These are phyloP conservation scores for Warburgia ugandensis DNA, from an alignment of 164 flowering plant species.

Conservation along the genomic window DNA sequence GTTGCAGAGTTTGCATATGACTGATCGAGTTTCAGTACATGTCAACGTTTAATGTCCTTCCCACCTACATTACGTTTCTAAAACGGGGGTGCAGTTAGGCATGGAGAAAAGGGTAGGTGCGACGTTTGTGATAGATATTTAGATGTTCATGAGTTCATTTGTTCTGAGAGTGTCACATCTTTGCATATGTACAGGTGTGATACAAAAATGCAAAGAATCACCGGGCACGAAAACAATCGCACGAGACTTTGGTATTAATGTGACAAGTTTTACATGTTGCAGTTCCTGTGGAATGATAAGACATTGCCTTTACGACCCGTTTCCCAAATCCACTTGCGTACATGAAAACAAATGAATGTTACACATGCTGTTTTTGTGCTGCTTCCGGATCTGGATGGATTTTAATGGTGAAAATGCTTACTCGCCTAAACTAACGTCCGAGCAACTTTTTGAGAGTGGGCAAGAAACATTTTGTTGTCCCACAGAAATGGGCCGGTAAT, in stretches of 20 bases:
- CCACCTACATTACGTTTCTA: background rate
- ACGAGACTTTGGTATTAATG: background rate
- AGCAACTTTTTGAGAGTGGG: no score
- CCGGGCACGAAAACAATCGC: background rate
- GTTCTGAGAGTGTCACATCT: slow-evolving; percentile 6
- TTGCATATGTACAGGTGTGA: background rate
- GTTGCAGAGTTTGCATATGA: background rate
- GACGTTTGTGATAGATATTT: no score
- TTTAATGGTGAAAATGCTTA: no score
- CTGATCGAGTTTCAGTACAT: background rate
- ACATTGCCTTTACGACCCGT: background rate
- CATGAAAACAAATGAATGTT: no score
- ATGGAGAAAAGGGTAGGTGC: background rate
- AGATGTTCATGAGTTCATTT: slow-evolving; percentile 1
- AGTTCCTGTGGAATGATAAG: background rate
- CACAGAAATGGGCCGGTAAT: no score
- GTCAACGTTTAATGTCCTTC: background rate
- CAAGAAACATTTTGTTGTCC: no score
- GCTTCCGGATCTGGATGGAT: no score
- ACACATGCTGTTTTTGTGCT: no score
- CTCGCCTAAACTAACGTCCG: no score
- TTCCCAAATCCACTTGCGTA: no score
- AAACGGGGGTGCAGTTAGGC: no score
- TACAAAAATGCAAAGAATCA: background rate
- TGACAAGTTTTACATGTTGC: background rate